These are phyloP conservation scores for Chrysosphaeria jannelii DNA, from an alignment of 2,329 filamentous ascomycete genomes.

Conservation along the genomic window DNA sequence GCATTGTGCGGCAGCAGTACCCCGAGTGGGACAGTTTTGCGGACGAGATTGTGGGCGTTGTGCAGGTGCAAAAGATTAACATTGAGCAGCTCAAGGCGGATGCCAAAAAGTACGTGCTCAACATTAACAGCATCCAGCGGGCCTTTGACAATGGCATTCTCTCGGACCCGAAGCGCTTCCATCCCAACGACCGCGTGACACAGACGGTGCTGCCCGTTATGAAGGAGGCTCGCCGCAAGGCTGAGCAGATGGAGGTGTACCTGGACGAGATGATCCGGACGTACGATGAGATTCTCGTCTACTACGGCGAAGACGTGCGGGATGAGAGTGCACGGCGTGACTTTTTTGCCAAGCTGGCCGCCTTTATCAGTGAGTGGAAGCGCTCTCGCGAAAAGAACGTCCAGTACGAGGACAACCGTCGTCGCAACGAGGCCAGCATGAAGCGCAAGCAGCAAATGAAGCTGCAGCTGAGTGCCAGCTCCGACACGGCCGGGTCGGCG, in stretches of 20 bases:
- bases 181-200: slow-evolving; percentile 81
- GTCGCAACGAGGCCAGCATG: slow-evolving; percentile 71
- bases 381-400: slow-evolving; percentile 86
- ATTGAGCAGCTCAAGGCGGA: slow-evolving; percentile 74
- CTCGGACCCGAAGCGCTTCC: slow-evolving; percentile 90
- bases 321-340: slow-evolving; percentile 85
- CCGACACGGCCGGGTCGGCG: slow-evolving; percentile 24
- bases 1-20: slow-evolving; percentile 87
- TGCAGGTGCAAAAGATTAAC: slow-evolving; percentile 66
- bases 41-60: slow-evolving; percentile 55
- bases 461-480: slow-evolving; percentile 19
- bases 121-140: slow-evolving; percentile 75
- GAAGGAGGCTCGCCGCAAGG: slow-evolving; percentile 89
- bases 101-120: slow-evolving; percentile 76
- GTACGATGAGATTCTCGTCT: slow-evolving; percentile 85
- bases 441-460: slow-evolving; percentile 60
- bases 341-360: slow-evolving; percentile 81
- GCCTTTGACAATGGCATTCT: slow-evolving; percentile 82
- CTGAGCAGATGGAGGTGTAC: slow-evolving; percentile 82
- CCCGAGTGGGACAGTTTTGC: slow-evolving; percentile 79
- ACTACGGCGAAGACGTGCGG: slow-evolving; percentile 77
- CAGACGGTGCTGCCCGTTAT: slow-evolving; percentile 77
- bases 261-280: slow-evolving; percentile 74
- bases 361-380: slow-evolving; percentile 86
- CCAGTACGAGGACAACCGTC: slow-evolving; percentile 47